Base-by-base conservation (phyloP, 1,284 basidiomycete species). In the Fomes fomentarius region DNA sequence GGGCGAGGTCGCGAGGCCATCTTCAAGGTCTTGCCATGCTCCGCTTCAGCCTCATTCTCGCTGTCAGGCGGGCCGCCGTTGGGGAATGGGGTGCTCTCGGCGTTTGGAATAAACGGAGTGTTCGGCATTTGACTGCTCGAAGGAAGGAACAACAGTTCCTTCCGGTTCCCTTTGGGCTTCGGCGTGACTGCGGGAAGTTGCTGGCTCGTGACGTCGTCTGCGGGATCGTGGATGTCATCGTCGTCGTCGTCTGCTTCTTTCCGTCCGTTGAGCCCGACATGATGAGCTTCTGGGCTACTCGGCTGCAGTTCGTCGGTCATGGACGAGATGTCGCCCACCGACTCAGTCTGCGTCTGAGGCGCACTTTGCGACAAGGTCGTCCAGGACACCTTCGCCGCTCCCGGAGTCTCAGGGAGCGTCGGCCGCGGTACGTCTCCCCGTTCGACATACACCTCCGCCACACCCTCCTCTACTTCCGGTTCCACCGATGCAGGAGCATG, bases 241-340 rank as follows among this genome's bases (percentile, higher is more conserved):
- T 46, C 50, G 17, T 58, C 45, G 6, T 50, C 54, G 31, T 47
- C 42, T 9, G 40, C 50, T 12, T 53, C 50, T 37, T 46, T 40
- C 28, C 38, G 41, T 2, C 30, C 41, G 34, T 34, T 46, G 15
- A 22, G 24, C 2, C 26, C 39, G 19, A 15, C 46, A 15, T 19
- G 45, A 7, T 49, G 42, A 40, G 45, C 41, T 34, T 50, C 51
- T 4, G 57, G 50, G 40, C 73, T 75, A 51, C 74, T 76, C 9
- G 75, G 66, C 41, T 61, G 64, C 15, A 77, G 59, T 61, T 79
- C 73, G 50, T 80, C 78, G 40, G 72, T 8, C 56, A 63, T 66
- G 5, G 66, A 52, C 12, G 69, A 64, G 14, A 49, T 50, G 4
- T 66, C 64, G 14, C 55, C 56, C 10, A 58, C 43, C 7, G 63